Percentiles rank a stretch among this genome's conserved stretches.
Evolutionary conservation across 345 rosid species (phyloP).

Genomic region (Dipteronia dyeriana): DNA sequence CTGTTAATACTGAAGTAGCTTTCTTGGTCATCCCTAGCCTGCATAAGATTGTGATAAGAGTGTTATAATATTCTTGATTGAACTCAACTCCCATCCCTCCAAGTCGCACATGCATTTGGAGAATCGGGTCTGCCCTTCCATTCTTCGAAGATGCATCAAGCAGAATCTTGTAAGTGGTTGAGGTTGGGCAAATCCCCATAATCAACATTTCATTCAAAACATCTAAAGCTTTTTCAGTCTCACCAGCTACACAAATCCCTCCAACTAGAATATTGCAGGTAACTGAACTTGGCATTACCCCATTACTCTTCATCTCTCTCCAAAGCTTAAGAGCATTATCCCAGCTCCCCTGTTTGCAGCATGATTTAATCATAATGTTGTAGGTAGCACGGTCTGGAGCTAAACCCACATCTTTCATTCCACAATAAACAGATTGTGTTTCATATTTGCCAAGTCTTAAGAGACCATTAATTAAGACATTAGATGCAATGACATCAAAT

Average conservation of each 20-base stretch:
- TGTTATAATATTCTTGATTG: conserved; percentile 56
- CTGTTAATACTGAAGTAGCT: conserved; percentile 55
- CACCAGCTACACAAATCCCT: conserved; percentile 54
- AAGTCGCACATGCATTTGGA: conserved; percentile 61
- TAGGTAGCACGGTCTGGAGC: conserved; percentile 67
- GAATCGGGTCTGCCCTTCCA: conserved; percentile 53
- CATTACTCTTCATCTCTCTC: conserved; percentile 63
- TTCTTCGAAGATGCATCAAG: conserved; percentile 56
- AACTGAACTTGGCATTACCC: conserved; percentile 58
- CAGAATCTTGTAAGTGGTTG: conserved; percentile 48
- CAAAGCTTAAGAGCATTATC: conserved; percentile 58
- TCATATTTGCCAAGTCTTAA: conserved; percentile 58
- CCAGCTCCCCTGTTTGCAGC: conserved; percentile 53
- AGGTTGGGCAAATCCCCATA: conserved; percentile 54
- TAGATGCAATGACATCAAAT: conserved; percentile 78
- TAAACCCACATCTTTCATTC: conserved; percentile 70
- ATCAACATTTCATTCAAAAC: conserved; percentile 55
- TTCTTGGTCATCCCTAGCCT: conserved; percentile 74
- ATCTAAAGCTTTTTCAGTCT: conserved; percentile 52
- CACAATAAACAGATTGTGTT: conserved; percentile 49
- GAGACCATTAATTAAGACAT: conserved; percentile 75
- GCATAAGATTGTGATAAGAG: conserved; percentile 64
- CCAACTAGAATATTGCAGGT: conserved; percentile 62
- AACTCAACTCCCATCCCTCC: conserved; percentile 55
- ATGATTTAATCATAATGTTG: conserved; percentile 74